Evolutionary conservation across 768 basidiomycete genomes (phyloP).

Genomic region (Kwoniella europaea): DNA sequence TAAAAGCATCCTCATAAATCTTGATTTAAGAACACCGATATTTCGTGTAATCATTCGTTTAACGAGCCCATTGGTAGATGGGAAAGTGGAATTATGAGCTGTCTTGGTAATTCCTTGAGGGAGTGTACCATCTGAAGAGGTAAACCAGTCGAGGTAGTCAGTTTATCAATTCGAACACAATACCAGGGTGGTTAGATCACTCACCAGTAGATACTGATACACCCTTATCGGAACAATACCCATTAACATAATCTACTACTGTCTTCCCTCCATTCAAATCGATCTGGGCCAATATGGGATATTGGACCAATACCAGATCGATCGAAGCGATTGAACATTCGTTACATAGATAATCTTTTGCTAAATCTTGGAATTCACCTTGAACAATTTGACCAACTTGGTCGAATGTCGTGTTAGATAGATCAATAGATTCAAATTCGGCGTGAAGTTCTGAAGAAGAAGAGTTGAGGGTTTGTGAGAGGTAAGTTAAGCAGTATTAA

Average conservation of each 20-base stretch:
- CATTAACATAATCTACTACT: background rate
- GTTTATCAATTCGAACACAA: background rate
- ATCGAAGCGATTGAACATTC: conserved; percentile 51
- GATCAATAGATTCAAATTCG: no score
- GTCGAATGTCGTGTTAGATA: no score
- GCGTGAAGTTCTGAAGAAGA: no score
- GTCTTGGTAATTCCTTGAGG: conserved; percentile 5
- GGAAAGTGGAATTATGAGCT: background rate
- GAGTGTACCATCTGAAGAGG: background rate
- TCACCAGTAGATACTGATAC: background rate
- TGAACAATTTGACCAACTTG: no score
- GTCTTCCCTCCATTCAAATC: background rate
- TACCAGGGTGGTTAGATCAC: background rate
- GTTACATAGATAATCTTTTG: no score
- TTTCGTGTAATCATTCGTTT: background rate
- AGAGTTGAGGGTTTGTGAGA: no score
- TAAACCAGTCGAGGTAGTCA: background rate
- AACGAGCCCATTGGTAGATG: background rate
- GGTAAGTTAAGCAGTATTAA: no score
- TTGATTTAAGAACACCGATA: conserved; percentile 5
- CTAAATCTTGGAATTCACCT: no score
- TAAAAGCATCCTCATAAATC: background rate
- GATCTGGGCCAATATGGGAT: conserved; percentile 21
- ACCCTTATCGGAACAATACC: background rate
- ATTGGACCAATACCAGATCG: conserved; percentile 45